phyloP scores from a whole-genome alignment of 1,139 yeast species.

The Pneumocystis sp. region DNA sequence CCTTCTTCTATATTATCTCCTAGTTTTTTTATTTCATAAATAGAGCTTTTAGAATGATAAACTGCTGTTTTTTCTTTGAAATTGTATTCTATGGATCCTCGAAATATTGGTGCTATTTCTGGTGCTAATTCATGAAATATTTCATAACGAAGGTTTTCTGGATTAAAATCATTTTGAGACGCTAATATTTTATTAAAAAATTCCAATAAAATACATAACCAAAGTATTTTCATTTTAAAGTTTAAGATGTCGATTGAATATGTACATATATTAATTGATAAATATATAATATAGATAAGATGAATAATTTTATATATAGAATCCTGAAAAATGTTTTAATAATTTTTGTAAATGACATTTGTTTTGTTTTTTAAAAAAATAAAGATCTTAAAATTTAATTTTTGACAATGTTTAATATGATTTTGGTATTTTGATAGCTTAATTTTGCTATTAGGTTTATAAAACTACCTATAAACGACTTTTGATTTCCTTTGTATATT shows the following conservation, averaged over 20 bases:
- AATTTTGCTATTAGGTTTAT: too few species aligned
- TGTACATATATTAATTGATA: not conserved
- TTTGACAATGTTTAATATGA: too few species aligned
- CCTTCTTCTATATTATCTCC: not conserved
- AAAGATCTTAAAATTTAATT: too few species aligned
- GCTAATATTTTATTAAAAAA: not conserved
- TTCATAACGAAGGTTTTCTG: not conserved
- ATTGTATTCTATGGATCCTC: not conserved
- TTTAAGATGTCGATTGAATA: not conserved
- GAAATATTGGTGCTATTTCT: not conserved
- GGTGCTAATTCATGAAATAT: not conserved
- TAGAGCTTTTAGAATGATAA: not conserved
- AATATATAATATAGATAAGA: too few species aligned
- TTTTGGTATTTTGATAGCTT: too few species aligned
- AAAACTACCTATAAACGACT: too few species aligned
- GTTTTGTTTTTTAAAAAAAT: too few species aligned
- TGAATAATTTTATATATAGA: too few species aligned
- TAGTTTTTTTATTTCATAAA: not conserved
- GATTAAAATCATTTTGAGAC: not conserved
- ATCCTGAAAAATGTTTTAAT: too few species aligned
- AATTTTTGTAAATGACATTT: too few species aligned
- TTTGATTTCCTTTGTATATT: too few species aligned
- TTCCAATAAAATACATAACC: not conserved
- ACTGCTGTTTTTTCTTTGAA: not conserved
- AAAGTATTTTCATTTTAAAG: not conserved